Evolutionary conservation across 1,284 basidiomycete genomes (phyloP), one percentile per base, ranked within the genome.

Genomic region (Stygiomarasmius scandens): DNA sequence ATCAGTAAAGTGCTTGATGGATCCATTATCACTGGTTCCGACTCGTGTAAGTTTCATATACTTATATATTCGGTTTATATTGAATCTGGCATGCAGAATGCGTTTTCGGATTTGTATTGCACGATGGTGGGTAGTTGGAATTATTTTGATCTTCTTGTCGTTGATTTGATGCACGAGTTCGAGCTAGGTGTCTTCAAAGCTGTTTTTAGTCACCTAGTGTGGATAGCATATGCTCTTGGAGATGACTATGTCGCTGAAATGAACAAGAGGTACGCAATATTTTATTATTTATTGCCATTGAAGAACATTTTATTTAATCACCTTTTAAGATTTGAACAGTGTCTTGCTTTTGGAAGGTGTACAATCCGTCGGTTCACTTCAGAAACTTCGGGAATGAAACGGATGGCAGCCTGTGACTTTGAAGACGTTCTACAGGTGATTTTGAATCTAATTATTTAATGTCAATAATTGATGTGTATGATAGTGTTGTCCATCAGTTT

Each of bases 121-220:
- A 22, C 20, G 22, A 29, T 49, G 22, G 58, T 53, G 69, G 66
- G 0, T 64, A 24, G n/a, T n/a, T n/a, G n/a, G n/a, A 1, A 61
- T 51, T 53, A 61, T 22, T 66, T 54, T 52, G 45, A 53, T 4
- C 41, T 74, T 29, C 63, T 78, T 0, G 65, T 69, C 0, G 64
- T 69, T 0, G 76, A 78, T 56, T 49, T 75, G 4, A 46, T 78
- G 59, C 75, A 78, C 50, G 70, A 77, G 55, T 64, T 73, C 27
- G 73, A 77, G 55, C 60, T 77, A 0, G 76, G 75, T 1, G 66
- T 73, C 0, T 78, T 74, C 73, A 76, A 72, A 54, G 52, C 59
- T 0, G 23, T 73, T 0, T 69, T 76, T 27, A 64, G 55, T 0
- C 76, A 78, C 54, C 55, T 77, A 0, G 44, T 77, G 1, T 69